phyloP scores from a whole-genome alignment of 306 rosid genomes.

The Prinsepia uniflora region DNA sequence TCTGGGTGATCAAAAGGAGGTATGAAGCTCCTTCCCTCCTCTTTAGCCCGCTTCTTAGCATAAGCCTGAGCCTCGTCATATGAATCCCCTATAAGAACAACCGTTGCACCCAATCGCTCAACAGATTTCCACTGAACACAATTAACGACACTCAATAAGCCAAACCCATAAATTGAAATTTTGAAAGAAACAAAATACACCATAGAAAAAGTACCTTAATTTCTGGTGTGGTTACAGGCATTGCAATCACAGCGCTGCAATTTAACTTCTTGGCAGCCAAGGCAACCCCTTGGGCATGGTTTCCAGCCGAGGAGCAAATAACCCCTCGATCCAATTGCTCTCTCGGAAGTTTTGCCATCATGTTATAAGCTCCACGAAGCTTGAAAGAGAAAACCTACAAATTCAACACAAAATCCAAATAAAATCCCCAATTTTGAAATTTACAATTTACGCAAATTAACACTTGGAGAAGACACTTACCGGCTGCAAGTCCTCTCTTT shows the following conservation, averaged over 20 bases:
- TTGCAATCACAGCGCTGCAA: constrained; percentile 75
- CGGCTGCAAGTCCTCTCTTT: constrained; percentile 88
- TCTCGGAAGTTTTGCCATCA: constrained; percentile 80
- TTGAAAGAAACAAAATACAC: not conserved
- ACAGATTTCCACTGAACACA: constrained; percentile 76
- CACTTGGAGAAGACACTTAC: constrained; percentile 39
- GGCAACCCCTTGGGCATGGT: constrained; percentile 99
- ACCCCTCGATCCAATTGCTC: constrained; percentile 77
- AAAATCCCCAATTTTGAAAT: not conserved
- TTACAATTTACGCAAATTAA: not conserved
- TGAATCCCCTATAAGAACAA: constrained; percentile 83
- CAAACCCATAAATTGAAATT: not conserved
- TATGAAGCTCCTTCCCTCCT: constrained; percentile 68
- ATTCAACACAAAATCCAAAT: constrained; percentile 3
- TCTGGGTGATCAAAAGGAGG: constrained; percentile 98
- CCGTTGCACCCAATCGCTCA: constrained; percentile 75
- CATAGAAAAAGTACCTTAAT: constrained; percentile 54
- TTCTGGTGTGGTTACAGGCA: constrained; percentile 91
- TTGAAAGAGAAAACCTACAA: constrained; percentile 85
- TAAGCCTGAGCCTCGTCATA: constrained; percentile 91
- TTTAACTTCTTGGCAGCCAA: constrained; percentile 71
- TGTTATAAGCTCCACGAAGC: constrained; percentile 95
- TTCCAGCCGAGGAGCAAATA: constrained; percentile 96
- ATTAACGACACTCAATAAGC: constrained; percentile 3
- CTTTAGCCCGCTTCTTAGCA: constrained; percentile 66